Evolutionary conservation across 2,329 filamentous ascomycete genomes (phyloP).

Genomic region (Fusarium luffae): DNA sequence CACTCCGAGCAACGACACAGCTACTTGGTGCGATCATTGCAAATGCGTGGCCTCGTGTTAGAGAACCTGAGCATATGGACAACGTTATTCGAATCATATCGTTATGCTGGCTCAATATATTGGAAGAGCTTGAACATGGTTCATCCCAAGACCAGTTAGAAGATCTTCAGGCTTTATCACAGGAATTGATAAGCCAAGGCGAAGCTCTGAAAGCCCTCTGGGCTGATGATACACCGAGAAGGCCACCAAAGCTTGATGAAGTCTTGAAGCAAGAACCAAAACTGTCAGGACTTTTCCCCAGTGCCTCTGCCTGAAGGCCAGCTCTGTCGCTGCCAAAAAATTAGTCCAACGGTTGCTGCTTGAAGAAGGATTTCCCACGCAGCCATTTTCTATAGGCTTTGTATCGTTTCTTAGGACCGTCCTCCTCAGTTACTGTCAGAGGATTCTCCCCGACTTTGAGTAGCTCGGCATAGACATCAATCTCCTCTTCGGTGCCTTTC

Average conservation of each 20-base stretch:
- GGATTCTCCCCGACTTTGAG: conserved; percentile 82
- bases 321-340: not conserved
- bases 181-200: conserved; percentile 35
- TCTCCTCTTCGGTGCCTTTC: conserved; percentile 60
- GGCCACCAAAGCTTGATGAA: conserved; percentile 28
- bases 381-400: conserved; percentile 97
- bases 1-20: conserved; percentile 64
- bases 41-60: conserved; percentile 76
- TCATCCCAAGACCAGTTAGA: not conserved
- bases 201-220: conserved; percentile 42
- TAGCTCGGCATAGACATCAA: conserved; percentile 77
- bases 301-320: not conserved
- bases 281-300: conserved; percentile 47
- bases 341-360: conserved; percentile 78
- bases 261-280: conserved; percentile 43
- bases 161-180: conserved; percentile 14
- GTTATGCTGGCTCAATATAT: conserved; percentile 70
- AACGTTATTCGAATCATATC: conserved; percentile 72
- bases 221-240: conserved; percentile 20
- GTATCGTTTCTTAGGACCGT: conserved; percentile 91
- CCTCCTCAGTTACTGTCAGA: conserved; percentile 87
- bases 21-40: conserved; percentile 68
- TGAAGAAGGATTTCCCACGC: conserved; percentile 93
- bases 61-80: conserved; percentile 63
- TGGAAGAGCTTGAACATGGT: conserved; percentile 54